Conservation (phyloP, 1,284 basidiomycete genomes). For the Sporisorium exsertum region DNA sequence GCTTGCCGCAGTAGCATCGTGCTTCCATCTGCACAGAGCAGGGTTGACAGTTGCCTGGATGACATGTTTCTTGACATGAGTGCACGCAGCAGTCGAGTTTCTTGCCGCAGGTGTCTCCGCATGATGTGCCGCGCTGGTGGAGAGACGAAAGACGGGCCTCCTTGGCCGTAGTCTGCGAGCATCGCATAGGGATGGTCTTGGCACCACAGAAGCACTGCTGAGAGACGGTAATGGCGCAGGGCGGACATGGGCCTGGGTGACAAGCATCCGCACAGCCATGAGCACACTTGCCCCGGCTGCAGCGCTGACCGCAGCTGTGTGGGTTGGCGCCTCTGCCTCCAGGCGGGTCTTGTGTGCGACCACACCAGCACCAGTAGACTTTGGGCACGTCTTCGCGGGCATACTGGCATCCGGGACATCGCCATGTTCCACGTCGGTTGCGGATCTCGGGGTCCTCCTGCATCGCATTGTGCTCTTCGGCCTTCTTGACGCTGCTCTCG, state of each 20-base stretch:
- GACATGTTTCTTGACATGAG: constrained; percentile 56
- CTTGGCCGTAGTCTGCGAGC: constrained; percentile 58
- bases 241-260: constrained; percentile 67
- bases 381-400: constrained; percentile 61
- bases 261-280: constrained; percentile 64
- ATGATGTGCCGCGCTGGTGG: constrained; percentile 55
- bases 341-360: constrained; percentile 52
- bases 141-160: constrained; percentile 33
- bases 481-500: constrained; percentile 62
- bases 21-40: constrained; percentile 49
- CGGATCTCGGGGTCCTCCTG: constrained; percentile 66
- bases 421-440: constrained; percentile 60
- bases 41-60: constrained; percentile 57
- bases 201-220: constrained; percentile 66
- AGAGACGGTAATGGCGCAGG: constrained; percentile 63
- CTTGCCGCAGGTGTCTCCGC: constrained; percentile 56
- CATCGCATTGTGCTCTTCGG: constrained; percentile 65
- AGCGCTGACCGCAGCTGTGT: constrained; percentile 64
- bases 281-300: constrained; percentile 56
- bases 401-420: constrained; percentile 67
- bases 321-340: constrained; percentile 50
- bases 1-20: constrained; percentile 64
- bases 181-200: constrained; percentile 56
- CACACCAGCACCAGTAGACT: constrained; percentile 67
- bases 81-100: constrained; percentile 63